These are phyloP conservation scores for Scedosporium apiospermum DNA, from an alignment of 2,329 filamentous ascomycete genomes.

Conservation along the genomic window DNA sequence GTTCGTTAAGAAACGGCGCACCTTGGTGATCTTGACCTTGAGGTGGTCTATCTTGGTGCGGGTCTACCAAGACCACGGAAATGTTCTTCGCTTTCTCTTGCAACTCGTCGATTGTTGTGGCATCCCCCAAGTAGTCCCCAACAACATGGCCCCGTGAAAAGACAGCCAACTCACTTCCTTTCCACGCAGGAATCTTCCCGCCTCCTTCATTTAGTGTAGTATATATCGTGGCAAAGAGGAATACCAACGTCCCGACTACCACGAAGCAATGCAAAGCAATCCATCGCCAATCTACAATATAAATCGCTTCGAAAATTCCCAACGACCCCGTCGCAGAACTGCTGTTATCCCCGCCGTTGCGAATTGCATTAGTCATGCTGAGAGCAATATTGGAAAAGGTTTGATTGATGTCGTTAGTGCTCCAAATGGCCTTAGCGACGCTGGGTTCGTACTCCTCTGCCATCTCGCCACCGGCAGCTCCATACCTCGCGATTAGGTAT, in stretches of 20 bases:
- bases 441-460: background rate
- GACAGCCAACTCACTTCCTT: slow-evolving; percentile 10
- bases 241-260: background rate
- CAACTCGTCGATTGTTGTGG: background rate
- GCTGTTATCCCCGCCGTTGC: slow-evolving; percentile 3
- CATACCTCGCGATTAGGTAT: slow-evolving; percentile 6
- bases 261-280: background rate
- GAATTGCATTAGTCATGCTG: slow-evolving; percentile 11
- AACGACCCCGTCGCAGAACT: background rate
- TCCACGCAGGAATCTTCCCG: slow-evolving; percentile 7
- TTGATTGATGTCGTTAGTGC: background rate
- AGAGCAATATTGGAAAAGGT: slow-evolving; percentile 9
- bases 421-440: slow-evolving; percentile 7
- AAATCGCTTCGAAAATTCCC: slow-evolving; percentile 7
- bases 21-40: background rate
- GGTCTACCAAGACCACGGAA: background rate
- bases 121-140: background rate
- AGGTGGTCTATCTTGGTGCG: background rate
- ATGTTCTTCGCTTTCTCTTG: background rate
- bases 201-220: background rate
- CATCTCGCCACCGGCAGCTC: too few relatives aligned
- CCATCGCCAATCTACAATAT: slow-evolving; percentile 10
- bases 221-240: background rate
- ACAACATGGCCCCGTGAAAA: slow-evolving; percentile 7
- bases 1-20: background rate